Evolutionary conservation across 106 monocot genomes (phyloP), one percentile per base, ranked within the genome.

Genomic region (Phalaenopsis equestris): DNA sequence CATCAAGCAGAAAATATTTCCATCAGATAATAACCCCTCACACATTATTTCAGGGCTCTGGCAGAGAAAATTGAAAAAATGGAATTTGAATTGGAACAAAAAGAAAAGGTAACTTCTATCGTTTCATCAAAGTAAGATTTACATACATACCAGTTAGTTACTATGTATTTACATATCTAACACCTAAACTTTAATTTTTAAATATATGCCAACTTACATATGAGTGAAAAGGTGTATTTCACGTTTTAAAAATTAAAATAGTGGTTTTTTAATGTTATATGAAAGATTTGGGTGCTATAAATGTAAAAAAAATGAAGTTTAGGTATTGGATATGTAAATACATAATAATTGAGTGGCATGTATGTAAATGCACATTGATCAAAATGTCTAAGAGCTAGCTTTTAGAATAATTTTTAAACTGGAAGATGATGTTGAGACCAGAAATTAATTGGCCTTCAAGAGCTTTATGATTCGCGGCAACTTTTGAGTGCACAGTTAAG

Each of bases 371-470:
- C 30, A 30, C 30, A 30, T 30, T 75, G 65, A 64, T 47, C 80
- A 41, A 14, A 0, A 4, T 81, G 21, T 41, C 14, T 4, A 16
- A 5, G 1, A 46, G 37, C 39, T 23, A 75, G 55, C 43, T 75
- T 55, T 81, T 73, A 43, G 49, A 17, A 30, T 15, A 46, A 12
- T 36, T 45, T 82, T 77, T 19, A 78, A 37, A 49, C 57, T 18
- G 17, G 67, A 67, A 49, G 72, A 72, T 64, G 80, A 52, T 85
- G 3, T 45, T 77, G 19, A 88, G 56, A 45, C 72, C 90, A 99
- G 98, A 86, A 99, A 94, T 80, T 91, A 75, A 75, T 84, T 55
- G 91, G 81, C 37, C 88, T 99, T 87, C 94, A 99, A 84, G 98
- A 99, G 55, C 98, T 95, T 82, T 93, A 95, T 79, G 86, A 85